These are phyloP conservation scores for Phaseolus coccineus DNA, from an alignment of 331 rosid species.

Conservation along the genomic window DNA sequence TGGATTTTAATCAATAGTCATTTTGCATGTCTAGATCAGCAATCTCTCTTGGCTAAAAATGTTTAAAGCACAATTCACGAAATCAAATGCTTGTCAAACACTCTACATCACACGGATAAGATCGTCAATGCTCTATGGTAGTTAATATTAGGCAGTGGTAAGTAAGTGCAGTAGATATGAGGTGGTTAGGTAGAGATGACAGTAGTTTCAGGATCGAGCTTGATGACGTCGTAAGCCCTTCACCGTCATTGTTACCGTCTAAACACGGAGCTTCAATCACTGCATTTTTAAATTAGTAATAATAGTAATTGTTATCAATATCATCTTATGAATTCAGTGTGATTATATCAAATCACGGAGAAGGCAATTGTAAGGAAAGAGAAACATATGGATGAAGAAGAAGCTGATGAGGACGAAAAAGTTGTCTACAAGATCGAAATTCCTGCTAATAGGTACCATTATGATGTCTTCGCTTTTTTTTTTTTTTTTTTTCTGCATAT, in stretches of 20 bases:
- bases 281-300: neutral
- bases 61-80: too few relatives aligned
- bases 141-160: too few relatives aligned
- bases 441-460: constrained; percentile 81
- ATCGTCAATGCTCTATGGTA: too few relatives aligned
- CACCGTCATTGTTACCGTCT: neutral
- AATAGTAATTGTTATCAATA: neutral
- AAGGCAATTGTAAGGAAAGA: constrained; percentile 89
- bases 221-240: constrained; percentile 82
- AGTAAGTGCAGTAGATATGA: too few relatives aligned
- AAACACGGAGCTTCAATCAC: neutral
- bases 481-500: neutral
- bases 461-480: neutral
- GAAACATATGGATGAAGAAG: constrained; percentile 81
- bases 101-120: too few relatives aligned
- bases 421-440: constrained; percentile 91
- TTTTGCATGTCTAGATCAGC: too few relatives aligned
- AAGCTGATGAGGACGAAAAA: constrained; percentile 78
- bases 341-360: constrained; percentile 76
- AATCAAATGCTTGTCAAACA: too few relatives aligned
- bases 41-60: too few relatives aligned
- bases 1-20: too few relatives aligned
- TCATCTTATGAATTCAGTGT: constrained; percentile 9
- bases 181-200: too few relatives aligned
- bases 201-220: constrained; percentile 86